Evolutionary conservation across 2,329 filamentous ascomycete genomes (phyloP).

Genomic region (Trichoderma atroviride): DNA sequence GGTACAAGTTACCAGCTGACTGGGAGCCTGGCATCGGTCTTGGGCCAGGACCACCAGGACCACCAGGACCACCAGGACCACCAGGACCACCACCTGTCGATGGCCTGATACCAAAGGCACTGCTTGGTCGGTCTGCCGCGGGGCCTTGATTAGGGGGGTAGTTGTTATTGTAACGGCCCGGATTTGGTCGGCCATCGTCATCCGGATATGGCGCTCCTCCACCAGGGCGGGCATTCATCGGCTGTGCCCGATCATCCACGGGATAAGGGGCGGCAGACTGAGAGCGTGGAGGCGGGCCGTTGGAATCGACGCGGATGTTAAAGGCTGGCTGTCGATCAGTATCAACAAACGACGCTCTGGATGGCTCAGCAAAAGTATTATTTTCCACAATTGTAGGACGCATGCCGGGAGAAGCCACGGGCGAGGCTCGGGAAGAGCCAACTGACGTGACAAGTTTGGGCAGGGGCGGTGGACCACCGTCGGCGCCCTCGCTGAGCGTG

Average conservation of each 20-base stretch:
- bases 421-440: constrained; percentile 43
- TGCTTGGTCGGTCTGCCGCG: constrained; percentile 52
- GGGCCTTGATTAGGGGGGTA: constrained; percentile 54
- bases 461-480: constrained; percentile 32
- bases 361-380: constrained; percentile 52
- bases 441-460: constrained; percentile 30
- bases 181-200: constrained; percentile 47
- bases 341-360: constrained; percentile 42
- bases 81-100: constrained; percentile 35
- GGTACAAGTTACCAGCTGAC: constrained; percentile 51
- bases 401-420: constrained; percentile 47
- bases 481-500: constrained; percentile 49
- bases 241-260: constrained; percentile 63
- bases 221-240: constrained; percentile 50
- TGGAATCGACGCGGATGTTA: constrained; percentile 50
- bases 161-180: constrained; percentile 50
- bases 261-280: constrained; percentile 70
- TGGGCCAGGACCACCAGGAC: constrained; percentile 21
- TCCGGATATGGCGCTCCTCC: constrained; percentile 58
- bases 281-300: constrained; percentile 43
- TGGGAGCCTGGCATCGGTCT: constrained; percentile 48
- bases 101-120: constrained; percentile 59
- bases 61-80: constrained; percentile 28
- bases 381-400: constrained; percentile 45
- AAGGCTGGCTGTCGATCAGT: constrained; percentile 53